A percentile compares a stretch with the other conserved stretches of the same genome.
Conservation (phyloP, 2,329 filamentous ascomycete genomes). For the Venturia asperata region DNA sequence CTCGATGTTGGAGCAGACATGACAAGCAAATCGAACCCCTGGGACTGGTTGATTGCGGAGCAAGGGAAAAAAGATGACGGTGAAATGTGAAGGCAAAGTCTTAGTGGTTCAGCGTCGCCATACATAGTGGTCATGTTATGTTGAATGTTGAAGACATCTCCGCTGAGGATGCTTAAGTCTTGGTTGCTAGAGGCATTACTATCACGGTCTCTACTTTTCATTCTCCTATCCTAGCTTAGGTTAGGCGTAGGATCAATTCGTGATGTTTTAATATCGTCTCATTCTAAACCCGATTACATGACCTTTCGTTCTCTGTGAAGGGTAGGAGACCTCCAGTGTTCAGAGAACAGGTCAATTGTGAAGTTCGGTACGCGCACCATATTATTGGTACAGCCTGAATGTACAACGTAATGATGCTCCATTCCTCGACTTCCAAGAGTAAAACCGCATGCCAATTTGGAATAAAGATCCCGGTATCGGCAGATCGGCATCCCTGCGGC, state of each 20-base stretch:
- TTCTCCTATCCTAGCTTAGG: slow-evolving; percentile 31
- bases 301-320: too few relatives aligned
- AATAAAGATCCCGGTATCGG: neutral
- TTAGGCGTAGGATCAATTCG: slow-evolving; percentile 30
- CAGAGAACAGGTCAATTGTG: neutral
- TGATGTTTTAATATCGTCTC: neutral
- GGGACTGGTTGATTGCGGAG: neutral
- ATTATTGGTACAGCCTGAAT: too few relatives aligned
- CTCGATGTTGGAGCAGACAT: neutral
- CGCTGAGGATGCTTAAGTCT: neutral
- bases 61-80: neutral
- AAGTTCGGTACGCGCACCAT: neutral
- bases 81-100: neutral
- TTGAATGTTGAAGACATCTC: neutral
- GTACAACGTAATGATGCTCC: too few relatives aligned
- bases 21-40: neutral
- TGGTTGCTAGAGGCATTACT: neutral
- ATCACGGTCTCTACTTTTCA: neutral
- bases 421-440: too few relatives aligned
- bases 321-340: neutral
- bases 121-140: neutral
- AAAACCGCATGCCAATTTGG: too few relatives aligned
- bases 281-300: too few relatives aligned
- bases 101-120: neutral
- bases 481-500: neutral